These are phyloP conservation scores for Cutaneotrichosporon cavernicola DNA, from an alignment of 1,284 basidiomycete genomes.

Conservation along the genomic window DNA sequence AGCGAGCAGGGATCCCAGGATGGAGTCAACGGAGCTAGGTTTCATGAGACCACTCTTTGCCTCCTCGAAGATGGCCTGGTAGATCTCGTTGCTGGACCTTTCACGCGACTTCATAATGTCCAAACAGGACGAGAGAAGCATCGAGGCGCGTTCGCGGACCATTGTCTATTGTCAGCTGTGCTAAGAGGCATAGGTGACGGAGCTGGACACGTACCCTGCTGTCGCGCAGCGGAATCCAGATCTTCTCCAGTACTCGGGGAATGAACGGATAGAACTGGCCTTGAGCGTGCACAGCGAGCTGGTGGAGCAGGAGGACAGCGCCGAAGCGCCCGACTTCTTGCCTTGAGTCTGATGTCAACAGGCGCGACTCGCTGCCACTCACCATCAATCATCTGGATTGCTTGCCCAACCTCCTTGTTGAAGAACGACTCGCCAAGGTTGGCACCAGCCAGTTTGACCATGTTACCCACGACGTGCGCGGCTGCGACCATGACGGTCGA, in stretches of 20 bases:
- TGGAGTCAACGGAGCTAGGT: slow-evolving; percentile 68
- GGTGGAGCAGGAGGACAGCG: slow-evolving; percentile 72
- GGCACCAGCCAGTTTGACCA: slow-evolving; percentile 48
- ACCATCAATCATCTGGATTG: slow-evolving; percentile 51
- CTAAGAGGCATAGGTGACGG: too few species aligned
- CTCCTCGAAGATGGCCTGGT: slow-evolving; percentile 80
- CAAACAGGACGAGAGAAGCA: slow-evolving; percentile 82
- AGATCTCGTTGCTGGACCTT: slow-evolving; percentile 56
- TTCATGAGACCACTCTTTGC: slow-evolving; percentile 82
- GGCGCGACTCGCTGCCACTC: slow-evolving; percentile 11
- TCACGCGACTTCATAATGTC: slow-evolving; percentile 70
- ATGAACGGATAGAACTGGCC: slow-evolving; percentile 84
- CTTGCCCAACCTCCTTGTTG: slow-evolving; percentile 51
- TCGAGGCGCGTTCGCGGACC: slow-evolving; percentile 85
- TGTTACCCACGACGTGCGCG: slow-evolving; percentile 50
- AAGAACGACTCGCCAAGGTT: slow-evolving; percentile 52
- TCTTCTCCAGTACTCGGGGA: slow-evolving; percentile 81
- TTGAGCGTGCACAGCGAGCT: slow-evolving; percentile 81
- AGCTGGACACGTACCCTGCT: slow-evolving; percentile 60
- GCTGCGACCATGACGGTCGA: slow-evolving; percentile 52
- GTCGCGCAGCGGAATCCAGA: slow-evolving; percentile 83
- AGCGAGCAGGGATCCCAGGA: slow-evolving; percentile 90
- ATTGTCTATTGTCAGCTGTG: slow-evolving; percentile 50
- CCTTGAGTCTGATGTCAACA: slow-evolving; percentile 38
- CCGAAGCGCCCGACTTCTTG: slow-evolving; percentile 52